A percentile compares a stretch with the other conserved stretches of the same genome.
Conservation (phyloP, 1,284 basidiomycete genomes). For the Ganoderma sinense region DNA sequence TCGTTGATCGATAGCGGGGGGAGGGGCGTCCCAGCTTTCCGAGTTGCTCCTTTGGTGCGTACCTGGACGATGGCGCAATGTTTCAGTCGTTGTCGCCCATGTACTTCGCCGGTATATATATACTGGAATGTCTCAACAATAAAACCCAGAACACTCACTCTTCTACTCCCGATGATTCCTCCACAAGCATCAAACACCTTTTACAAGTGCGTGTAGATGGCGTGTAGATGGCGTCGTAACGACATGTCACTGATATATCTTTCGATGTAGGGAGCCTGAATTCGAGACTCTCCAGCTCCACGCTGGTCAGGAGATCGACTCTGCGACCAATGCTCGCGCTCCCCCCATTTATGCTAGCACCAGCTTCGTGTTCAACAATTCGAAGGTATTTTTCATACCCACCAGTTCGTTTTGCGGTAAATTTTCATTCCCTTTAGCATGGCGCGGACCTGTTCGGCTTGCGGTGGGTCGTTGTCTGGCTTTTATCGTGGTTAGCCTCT, state of each 20-base stretch:
- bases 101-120: neutral
- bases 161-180: constrained; percentile 6
- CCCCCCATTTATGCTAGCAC: constrained; percentile 85
- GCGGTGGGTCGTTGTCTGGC: constrained; percentile 45
- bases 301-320: constrained; percentile 79
- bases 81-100: neutral
- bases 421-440: constrained; percentile 54
- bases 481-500: no score
- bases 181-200: constrained; percentile 9
- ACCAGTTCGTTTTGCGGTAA: no score
- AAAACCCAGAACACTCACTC: neutral
- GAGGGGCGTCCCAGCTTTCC: neutral
- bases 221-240: neutral
- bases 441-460: constrained; percentile 86
- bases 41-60: constrained; percentile 5
- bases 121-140: neutral
- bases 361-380: constrained; percentile 83
- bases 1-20: no score
- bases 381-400: constrained; percentile 53
- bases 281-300: constrained; percentile 88
- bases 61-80: neutral
- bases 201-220: constrained; percentile 6
- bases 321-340: constrained; percentile 80
- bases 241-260: neutral
- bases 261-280: constrained; percentile 60